phyloP scores from a whole-genome alignment of 2,329 filamentous ascomycete genomes.

The Colletotrichum lupini region DNA sequence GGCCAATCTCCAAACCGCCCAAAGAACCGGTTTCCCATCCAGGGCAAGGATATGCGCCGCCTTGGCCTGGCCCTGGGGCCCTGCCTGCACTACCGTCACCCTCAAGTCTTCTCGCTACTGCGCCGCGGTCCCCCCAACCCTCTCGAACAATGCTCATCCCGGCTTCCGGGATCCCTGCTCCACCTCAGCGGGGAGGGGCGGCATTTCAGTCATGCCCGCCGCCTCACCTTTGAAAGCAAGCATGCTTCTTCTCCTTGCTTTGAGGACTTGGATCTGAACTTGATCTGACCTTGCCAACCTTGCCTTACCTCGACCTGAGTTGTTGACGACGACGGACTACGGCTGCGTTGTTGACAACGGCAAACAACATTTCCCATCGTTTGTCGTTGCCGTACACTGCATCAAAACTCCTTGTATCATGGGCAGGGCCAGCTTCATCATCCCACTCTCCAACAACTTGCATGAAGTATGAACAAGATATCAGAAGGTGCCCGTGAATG shows the following conservation, averaged over 20 bases:
- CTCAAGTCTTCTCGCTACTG: not conserved
- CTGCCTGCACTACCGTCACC: slow-evolving; percentile 3
- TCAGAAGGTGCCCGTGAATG: slow-evolving; percentile 44
- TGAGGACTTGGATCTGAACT: not conserved
- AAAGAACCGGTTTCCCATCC: slow-evolving; percentile 34
- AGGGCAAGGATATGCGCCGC: slow-evolving; percentile 25
- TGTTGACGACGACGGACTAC: slow-evolving; percentile 8
- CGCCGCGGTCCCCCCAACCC: slow-evolving; percentile 5
- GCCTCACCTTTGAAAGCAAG: slow-evolving; percentile 22
- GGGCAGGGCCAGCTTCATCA: slow-evolving; percentile 29
- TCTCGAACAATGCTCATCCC: slow-evolving; percentile 27
- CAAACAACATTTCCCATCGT: not conserved
- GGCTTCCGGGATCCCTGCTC: slow-evolving; percentile 28
- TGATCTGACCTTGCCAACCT: not conserved
- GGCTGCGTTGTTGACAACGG: not conserved
- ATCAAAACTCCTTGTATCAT: slow-evolving; percentile 19
- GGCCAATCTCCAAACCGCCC: slow-evolving; percentile 28
- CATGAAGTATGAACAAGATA: slow-evolving; percentile 37
- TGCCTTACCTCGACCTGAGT: not conserved
- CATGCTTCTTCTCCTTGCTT: slow-evolving; percentile 19
- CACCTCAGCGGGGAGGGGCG: slow-evolving; percentile 30
- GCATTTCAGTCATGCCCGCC: slow-evolving; percentile 34
- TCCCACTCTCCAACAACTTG: slow-evolving; percentile 14
- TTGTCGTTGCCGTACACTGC: not conserved
- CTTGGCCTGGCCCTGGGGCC: slow-evolving; percentile 25